Conservation (phyloP, 2,329 filamentous ascomycete species). For the Penicillium sp. region DNA sequence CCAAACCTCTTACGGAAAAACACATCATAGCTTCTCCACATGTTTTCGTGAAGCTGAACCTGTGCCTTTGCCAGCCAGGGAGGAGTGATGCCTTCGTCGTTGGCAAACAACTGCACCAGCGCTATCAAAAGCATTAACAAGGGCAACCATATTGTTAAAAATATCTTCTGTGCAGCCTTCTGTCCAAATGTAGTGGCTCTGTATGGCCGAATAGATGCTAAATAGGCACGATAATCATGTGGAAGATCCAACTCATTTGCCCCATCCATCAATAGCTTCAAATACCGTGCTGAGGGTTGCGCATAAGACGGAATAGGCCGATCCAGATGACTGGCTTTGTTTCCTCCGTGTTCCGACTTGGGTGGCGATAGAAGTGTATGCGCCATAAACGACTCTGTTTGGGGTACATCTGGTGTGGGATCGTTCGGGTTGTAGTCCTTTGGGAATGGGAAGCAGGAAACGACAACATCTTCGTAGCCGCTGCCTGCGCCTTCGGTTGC, state of each 20-base stretch:
- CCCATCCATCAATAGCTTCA: conserved; percentile 74
- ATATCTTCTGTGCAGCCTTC: conserved; percentile 59
- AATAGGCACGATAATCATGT: conserved; percentile 68
- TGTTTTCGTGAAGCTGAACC: conserved; percentile 50
- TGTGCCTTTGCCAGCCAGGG: conserved; percentile 58
- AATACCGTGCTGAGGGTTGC: conserved; percentile 78
- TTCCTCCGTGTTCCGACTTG: conserved; percentile 18
- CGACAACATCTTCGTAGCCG: conserved; percentile 77
- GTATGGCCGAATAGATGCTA: conserved; percentile 67
- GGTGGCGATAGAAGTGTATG: conserved; percentile 75
- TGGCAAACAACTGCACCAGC: conserved; percentile 47
- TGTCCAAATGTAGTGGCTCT: conserved; percentile 65
- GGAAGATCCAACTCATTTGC: conserved; percentile 78
- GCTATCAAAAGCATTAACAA: conserved; percentile 53
- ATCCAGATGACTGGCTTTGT: conserved; percentile 37
- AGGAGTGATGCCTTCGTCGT: conserved; percentile 65
- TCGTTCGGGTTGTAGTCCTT: conserved; percentile 44
- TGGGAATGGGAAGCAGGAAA: conserved; percentile 71
- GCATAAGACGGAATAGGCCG: conserved; percentile 69
- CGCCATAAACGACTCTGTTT: conserved; percentile 67
- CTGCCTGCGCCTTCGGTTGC: conserved; percentile 84
- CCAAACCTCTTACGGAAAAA: conserved; percentile 69
- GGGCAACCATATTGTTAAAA: conserved; percentile 59
- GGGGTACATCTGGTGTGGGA: conserved; percentile 61
- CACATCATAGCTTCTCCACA: conserved; percentile 64